Evolutionary conservation across 2,329 filamentous ascomycete genomes (phyloP).

Genomic region (Thyridium curvatum): DNA sequence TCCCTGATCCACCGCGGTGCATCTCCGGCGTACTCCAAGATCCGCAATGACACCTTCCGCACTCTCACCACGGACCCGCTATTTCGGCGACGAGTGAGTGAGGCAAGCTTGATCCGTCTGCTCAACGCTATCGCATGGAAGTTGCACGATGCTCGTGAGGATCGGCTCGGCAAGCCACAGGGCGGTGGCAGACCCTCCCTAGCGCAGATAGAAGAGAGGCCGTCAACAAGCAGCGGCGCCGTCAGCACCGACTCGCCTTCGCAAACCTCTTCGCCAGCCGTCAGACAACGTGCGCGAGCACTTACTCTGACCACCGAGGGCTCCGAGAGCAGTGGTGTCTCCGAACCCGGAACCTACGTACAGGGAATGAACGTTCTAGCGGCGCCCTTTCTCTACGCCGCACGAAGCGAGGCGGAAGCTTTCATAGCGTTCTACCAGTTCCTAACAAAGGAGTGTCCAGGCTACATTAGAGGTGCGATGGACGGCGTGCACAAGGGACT

Average conservation of each 20-base stretch:
- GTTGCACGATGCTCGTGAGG: conserved; percentile 69
- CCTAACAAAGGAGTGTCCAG: conserved; percentile 81
- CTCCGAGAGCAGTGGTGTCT: conserved; percentile 48
- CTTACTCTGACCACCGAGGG: conserved; percentile 58
- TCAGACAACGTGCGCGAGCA: conserved; percentile 47
- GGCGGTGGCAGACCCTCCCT: conserved; percentile 20
- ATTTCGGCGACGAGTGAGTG: conserved; percentile 89
- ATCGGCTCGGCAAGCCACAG: conserved; percentile 3
- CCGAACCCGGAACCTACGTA: conserved; percentile 80
- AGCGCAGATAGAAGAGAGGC: conserved; percentile 25
- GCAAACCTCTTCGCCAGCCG: conserved; percentile 31
- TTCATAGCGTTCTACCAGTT: conserved; percentile 87
- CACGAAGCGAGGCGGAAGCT: conserved; percentile 89
- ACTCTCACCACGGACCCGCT: conserved; percentile 95
- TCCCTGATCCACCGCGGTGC: conserved; percentile 86
- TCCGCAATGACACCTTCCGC: conserved; percentile 96
- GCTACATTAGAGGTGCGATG: conserved; percentile 93
- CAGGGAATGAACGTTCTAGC: conserved; percentile 99
- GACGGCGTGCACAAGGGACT: conserved; percentile 93
- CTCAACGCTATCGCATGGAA: conserved; percentile 95
- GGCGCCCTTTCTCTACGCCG: conserved; percentile 91
- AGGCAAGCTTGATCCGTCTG: conserved; percentile 88
- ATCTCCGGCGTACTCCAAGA: conserved; percentile 93
- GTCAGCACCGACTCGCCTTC: conserved; percentile 23
- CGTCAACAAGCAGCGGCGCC: conserved; percentile 2